phyloP scores from a whole-genome alignment of 352 stramenopile species.

The Pythium plurisporium region DNA sequence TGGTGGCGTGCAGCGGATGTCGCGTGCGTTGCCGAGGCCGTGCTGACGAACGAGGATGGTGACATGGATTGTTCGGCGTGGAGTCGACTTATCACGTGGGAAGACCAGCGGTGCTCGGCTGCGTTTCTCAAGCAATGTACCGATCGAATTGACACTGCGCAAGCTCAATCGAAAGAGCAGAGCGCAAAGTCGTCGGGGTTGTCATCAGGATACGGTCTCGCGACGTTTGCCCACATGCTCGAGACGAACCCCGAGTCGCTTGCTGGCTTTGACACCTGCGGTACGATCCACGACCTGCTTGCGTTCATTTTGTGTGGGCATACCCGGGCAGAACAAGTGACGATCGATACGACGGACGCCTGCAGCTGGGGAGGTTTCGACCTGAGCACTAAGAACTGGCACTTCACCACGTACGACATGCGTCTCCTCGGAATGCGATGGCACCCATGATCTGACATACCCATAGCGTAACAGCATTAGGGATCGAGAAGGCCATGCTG shows the following conservation, averaged over 20 bases:
- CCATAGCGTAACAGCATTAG: conserved; percentile 43
- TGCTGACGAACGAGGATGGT: conserved; percentile 1
- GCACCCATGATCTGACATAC: background rate
- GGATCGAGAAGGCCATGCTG: conserved; percentile 57
- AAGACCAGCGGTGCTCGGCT: conserved; percentile 67
- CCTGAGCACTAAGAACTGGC: conserved; percentile 37
- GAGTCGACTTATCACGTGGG: conserved; percentile 72
- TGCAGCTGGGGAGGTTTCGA: conserved; percentile 75
- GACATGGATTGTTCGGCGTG: conserved; percentile 25
- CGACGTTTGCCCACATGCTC: conserved; percentile 59
- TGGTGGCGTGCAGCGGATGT: conserved; percentile 66
- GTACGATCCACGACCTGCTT: conserved; percentile 78
- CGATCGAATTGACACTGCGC: background rate
- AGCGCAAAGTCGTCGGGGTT: conserved; percentile 34
- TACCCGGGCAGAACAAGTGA: conserved; percentile 26
- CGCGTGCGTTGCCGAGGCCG: conserved; percentile 15
- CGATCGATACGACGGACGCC: conserved; percentile 73
- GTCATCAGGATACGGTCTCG: conserved; percentile 62
- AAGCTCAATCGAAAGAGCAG: too few species aligned
- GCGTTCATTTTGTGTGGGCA: conserved; percentile 70
- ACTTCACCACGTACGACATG: conserved; percentile 27
- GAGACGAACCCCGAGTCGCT: conserved; percentile 29
- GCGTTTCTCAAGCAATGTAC: conserved; percentile 41
- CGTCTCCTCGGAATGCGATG: background rate
- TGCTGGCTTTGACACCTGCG: conserved; percentile 56